phyloP scores from a whole-genome alignment of 2,329 filamentous ascomycete genomes.

The Aureobasidium lini region DNA sequence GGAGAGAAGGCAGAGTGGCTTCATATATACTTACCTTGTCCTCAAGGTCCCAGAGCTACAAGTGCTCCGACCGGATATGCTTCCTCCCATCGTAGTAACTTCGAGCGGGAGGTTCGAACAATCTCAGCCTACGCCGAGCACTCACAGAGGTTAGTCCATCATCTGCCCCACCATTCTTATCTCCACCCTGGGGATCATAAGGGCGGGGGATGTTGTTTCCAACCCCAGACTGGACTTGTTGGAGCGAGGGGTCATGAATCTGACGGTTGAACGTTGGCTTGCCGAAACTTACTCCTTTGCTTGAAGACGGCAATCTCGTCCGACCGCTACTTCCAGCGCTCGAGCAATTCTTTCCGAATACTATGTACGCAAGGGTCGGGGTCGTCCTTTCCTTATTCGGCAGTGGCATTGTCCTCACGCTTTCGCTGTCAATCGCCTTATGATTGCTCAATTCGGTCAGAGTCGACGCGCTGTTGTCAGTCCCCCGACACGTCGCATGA shows the following conservation, averaged over 20 bases:
- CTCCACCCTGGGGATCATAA: neutral
- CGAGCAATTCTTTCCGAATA: neutral
- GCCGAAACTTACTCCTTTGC: neutral
- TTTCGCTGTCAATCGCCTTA: too few relatives aligned
- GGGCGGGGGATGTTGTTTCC: neutral
- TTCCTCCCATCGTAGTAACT: neutral
- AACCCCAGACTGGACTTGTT: neutral
- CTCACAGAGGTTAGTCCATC: neutral
- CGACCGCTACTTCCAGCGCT: neutral
- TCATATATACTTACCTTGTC: neutral
- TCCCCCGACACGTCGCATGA: too few relatives aligned
- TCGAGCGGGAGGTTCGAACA: neutral
- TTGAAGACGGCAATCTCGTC: neutral
- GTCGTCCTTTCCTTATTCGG: neutral
- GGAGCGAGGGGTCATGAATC: neutral
- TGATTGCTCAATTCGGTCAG: too few relatives aligned
- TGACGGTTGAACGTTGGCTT: neutral
- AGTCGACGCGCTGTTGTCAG: too few relatives aligned
- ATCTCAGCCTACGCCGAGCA: neutral
- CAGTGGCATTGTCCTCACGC: too few relatives aligned
- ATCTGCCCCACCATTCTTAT: neutral
- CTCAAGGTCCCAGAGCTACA: neutral
- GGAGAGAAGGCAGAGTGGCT: neutral
- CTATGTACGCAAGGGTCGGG: neutral
- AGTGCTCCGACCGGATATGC: neutral